These are phyloP conservation scores for Coemansia aciculifera DNA, from an alignment of 192 early-diverging fungal genomes.

Conservation along the genomic window DNA sequence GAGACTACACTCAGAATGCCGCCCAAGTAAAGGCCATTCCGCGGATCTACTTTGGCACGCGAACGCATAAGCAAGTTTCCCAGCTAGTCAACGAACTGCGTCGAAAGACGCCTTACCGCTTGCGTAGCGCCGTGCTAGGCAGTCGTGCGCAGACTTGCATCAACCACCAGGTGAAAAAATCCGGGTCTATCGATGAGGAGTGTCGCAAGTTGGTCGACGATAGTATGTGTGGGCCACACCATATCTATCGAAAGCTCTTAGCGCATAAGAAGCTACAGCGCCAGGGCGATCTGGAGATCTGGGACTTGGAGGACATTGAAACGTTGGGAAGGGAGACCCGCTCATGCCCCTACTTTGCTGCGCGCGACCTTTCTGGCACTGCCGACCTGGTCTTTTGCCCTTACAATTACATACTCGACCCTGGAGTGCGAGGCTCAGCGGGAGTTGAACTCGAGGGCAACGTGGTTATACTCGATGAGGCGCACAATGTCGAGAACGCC, in stretches of 20 bases:
- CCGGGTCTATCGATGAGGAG: constrained; percentile 44
- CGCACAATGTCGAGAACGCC: constrained; percentile 65
- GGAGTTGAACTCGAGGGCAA: constrained; percentile 53
- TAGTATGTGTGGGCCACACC: constrained; percentile 18
- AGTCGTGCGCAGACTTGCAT: constrained; percentile 60
- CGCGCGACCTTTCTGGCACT: constrained; percentile 39
- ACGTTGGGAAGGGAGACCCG: constrained; percentile 28
- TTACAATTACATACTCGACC: constrained; percentile 69
- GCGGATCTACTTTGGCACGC: constrained; percentile 58
- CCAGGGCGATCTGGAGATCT: constrained; percentile 44
- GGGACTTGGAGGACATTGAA: constrained; percentile 64
- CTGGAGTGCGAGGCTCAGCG: constrained; percentile 52
- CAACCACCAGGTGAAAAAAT: constrained; percentile 24
- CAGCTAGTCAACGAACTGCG: constrained; percentile 60
- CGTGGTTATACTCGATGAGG: constrained; percentile 66
- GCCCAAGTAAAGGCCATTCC: neutral
- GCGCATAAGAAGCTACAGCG: constrained; percentile 7
- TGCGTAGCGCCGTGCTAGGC: constrained; percentile 55
- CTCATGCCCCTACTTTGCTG: constrained; percentile 62
- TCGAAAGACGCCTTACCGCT: constrained; percentile 58
- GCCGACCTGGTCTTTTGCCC: constrained; percentile 67
- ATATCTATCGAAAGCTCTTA: neutral
- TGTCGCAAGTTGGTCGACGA: constrained; percentile 37
- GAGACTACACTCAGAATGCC: constrained; percentile 1
- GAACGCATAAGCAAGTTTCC: constrained; percentile 63